A percentile compares a stretch with the other conserved stretches of the same genome.
Conservation (phyloP, 208 protist genomes). For the Crithidia sp. region DNA sequence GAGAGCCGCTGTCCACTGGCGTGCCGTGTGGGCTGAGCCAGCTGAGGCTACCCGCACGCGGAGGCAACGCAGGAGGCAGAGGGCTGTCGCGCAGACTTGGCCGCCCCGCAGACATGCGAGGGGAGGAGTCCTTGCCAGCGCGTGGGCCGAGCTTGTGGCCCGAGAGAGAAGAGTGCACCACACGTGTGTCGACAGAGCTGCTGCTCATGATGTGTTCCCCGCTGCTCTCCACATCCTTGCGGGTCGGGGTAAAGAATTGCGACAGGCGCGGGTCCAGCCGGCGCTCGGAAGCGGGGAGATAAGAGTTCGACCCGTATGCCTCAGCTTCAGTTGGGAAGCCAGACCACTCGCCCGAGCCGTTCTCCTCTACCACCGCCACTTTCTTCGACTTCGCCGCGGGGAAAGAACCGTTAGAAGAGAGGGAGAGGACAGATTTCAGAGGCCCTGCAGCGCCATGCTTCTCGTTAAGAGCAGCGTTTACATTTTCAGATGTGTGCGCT, state of each 20-base stretch:
- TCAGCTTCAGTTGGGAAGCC: not conserved
- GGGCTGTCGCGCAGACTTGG: constrained; percentile 6
- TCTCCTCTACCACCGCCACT: not conserved
- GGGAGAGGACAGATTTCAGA: not conserved
- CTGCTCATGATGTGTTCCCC: not conserved
- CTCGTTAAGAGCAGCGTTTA: too few relatives aligned
- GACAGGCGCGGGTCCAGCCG: constrained; percentile 16
- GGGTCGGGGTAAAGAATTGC: constrained; percentile 13
- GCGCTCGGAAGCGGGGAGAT: not conserved
- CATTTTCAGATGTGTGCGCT: not conserved
- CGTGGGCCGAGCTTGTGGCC: too few relatives aligned
- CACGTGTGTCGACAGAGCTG: not conserved
- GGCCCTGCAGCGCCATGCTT: not conserved
- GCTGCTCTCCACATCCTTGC: not conserved
- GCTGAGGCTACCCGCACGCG: constrained; percentile 2
- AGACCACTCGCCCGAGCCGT: not conserved
- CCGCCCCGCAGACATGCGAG: not conserved
- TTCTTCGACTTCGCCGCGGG: not conserved
- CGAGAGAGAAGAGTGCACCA: not conserved
- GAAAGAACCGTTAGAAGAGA: not conserved
- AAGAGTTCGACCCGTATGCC: not conserved
- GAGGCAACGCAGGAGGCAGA: not conserved
- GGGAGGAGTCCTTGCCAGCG: not conserved
- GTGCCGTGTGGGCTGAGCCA: not conserved
- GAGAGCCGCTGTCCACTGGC: not conserved